phyloP scores from a whole-genome alignment of 1,284 basidiomycete genomes.

The Trichosporon inkin region DNA sequence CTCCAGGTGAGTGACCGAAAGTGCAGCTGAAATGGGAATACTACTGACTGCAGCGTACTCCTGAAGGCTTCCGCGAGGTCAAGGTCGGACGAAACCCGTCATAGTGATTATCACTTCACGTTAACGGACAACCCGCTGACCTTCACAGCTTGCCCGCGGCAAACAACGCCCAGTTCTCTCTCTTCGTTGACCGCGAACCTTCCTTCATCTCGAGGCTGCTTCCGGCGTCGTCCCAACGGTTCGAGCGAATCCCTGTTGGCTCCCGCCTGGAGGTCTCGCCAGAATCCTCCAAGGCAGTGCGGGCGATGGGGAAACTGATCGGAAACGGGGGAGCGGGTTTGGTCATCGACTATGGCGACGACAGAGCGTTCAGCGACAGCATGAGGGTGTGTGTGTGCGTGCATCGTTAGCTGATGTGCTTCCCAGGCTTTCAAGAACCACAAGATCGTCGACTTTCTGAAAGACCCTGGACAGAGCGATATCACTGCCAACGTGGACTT shows the following conservation, averaged over 20 bases:
- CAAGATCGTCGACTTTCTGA: conserved; percentile 77
- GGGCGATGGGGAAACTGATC: conserved; percentile 63
- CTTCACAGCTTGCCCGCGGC: conserved; percentile 11
- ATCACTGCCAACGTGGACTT: conserved; percentile 97
- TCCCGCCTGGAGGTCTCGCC: conserved; percentile 74
- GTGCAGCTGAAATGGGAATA: too few species aligned
- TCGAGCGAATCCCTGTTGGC: conserved; percentile 62
- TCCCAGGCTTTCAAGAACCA: conserved; percentile 82
- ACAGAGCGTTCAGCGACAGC: conserved; percentile 66
- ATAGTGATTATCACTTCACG: conserved; percentile 12
- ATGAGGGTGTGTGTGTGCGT: conserved; percentile 63
- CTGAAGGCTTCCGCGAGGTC: conserved; percentile 79
- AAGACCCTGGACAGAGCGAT: conserved; percentile 80
- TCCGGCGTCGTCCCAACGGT: conserved; percentile 66
- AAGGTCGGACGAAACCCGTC: conserved; percentile 59
- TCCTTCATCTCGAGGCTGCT: conserved; percentile 65
- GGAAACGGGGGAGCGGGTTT: conserved; percentile 63
- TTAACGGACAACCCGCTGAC: neutral
- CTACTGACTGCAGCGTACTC: neutral
- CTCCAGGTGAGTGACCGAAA: conserved; percentile 61
- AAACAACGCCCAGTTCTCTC: conserved; percentile 54
- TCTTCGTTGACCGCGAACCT: conserved; percentile 63
- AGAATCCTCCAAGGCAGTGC: conserved; percentile 63
- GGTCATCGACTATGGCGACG: conserved; percentile 85
- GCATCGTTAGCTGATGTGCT: neutral